Evolutionary conservation across 2,329 filamentous ascomycete species (phyloP).

Genomic region (Sporothrix phasma): DNA sequence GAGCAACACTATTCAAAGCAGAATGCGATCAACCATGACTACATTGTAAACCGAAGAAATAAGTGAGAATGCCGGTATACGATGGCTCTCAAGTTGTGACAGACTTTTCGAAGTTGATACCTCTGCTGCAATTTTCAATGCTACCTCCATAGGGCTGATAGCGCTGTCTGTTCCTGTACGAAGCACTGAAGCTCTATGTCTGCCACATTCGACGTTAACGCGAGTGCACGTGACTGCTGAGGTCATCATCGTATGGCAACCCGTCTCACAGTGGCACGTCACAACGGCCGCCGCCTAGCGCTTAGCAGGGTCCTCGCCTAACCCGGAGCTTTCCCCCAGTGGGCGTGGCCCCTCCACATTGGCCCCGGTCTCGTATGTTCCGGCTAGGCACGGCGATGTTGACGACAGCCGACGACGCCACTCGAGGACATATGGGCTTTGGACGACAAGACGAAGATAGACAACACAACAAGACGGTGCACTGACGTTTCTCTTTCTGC

Average conservation of each 20-base stretch:
- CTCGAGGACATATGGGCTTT: no score
- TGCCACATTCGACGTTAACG: neutral
- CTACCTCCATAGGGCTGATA: no score
- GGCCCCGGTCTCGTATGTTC: constrained; percentile 1
- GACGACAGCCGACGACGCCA: constrained; percentile 8
- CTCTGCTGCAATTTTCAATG: no score
- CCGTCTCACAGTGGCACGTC: constrained; percentile 10
- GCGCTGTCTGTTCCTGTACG: no score
- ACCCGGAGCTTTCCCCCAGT: constrained; percentile 1
- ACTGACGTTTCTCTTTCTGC: neutral
- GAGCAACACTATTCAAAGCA: no score
- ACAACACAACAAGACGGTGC: neutral
- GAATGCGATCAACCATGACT: no score
- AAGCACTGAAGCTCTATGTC: no score
- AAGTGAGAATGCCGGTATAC: no score
- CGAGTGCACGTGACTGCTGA: constrained; percentile 5
- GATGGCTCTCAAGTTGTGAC: no score
- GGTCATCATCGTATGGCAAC: neutral
- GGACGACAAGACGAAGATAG: neutral
- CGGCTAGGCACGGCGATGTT: constrained; percentile 10
- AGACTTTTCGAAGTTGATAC: no score
- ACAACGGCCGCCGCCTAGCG: constrained; percentile 11
- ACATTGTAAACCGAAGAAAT: no score
- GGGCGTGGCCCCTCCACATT: constrained; percentile 1
- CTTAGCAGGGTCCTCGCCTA: neutral